Evolutionary conservation across 495 filamentous ascomycete species (phyloP).

Genomic region (Annulohypoxylon bovei): DNA sequence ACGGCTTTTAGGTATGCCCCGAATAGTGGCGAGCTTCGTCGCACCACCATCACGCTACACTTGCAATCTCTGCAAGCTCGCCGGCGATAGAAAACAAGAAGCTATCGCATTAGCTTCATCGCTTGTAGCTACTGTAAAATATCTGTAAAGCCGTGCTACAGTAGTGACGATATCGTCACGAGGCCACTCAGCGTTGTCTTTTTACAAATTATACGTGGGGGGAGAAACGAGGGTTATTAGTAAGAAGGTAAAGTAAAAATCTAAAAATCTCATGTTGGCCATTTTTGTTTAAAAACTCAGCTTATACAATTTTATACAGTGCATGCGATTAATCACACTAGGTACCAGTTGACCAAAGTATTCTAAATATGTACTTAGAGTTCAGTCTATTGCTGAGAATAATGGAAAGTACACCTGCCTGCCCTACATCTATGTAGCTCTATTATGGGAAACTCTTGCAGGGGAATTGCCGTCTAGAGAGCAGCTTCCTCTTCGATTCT

Average conservation of each 20-base stretch:
- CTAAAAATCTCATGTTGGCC: not conserved
- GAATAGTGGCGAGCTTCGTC: slow-evolving; percentile 37
- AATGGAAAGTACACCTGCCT: not conserved
- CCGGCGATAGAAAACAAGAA: slow-evolving; percentile 19
- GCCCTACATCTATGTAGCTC: not conserved
- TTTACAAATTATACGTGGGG: slow-evolving; percentile 12
- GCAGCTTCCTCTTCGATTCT: slow-evolving; percentile 16
- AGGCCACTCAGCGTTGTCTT: slow-evolving; percentile 11
- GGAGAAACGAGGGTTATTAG: not conserved
- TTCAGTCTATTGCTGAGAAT: not conserved
- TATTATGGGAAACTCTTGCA: not conserved
- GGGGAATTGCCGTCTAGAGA: not conserved
- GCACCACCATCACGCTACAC: slow-evolving; percentile 41
- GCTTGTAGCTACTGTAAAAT: not conserved
- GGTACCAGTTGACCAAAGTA: not conserved
- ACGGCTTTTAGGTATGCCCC: slow-evolving; percentile 27
- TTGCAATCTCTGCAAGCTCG: slow-evolving; percentile 22
- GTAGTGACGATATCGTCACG: slow-evolving; percentile 14
- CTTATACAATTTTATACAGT: not conserved
- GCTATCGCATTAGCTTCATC: slow-evolving; percentile 24
- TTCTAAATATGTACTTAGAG: not conserved
- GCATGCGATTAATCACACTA: not conserved
- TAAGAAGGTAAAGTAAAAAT: slow-evolving; percentile 4
- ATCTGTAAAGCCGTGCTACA: slow-evolving; percentile 10
- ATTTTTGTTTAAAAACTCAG: not conserved